phyloP scores from a whole-genome alignment of 176 grass and related monocot genomes.

The Eragrostis curvula region DNA sequence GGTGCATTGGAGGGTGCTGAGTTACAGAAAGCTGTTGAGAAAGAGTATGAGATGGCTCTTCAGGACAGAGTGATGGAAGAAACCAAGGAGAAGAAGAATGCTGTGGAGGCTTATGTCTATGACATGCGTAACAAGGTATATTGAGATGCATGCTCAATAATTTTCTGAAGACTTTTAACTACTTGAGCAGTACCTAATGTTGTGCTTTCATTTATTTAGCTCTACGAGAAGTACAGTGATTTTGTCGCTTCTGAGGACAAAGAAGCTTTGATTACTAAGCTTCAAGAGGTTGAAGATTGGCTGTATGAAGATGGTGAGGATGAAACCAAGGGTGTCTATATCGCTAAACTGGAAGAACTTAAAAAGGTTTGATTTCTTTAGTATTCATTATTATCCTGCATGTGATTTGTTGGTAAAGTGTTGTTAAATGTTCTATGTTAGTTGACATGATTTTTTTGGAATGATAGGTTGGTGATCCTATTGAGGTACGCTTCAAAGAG shows the following conservation, averaged over 20 bases:
- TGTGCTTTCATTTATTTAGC: conserved; percentile 38
- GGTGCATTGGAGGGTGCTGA: conserved; percentile 63
- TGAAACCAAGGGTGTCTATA: conserved; percentile 91
- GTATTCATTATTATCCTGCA: background rate
- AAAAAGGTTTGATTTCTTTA: conserved; percentile 50
- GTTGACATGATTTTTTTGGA: background rate
- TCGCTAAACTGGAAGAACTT: conserved; percentile 93
- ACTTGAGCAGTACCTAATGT: conserved; percentile 1
- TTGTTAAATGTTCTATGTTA: background rate
- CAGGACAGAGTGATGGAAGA: conserved; percentile 93
- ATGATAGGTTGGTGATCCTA: conserved; percentile 74
- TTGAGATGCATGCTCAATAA: background rate
- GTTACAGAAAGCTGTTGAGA: conserved; percentile 77
- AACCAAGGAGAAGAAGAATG: conserved; percentile 98
- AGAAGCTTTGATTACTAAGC: conserved; percentile 62
- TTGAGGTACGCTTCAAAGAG: conserved; percentile 72
- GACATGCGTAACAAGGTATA: conserved; percentile 94
- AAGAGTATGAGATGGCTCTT: conserved; percentile 92
- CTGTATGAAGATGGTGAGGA: conserved; percentile 97
- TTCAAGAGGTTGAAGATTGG: conserved; percentile 95
- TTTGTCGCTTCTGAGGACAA: conserved; percentile 70
- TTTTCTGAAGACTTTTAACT: background rate
- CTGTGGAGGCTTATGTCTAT: conserved; percentile 95
- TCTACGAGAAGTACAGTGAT: conserved; percentile 80
- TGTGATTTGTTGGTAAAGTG: background rate